phyloP scores from a whole-genome alignment of 2,329 filamentous ascomycete species.

The Emmonsia crescens region DNA sequence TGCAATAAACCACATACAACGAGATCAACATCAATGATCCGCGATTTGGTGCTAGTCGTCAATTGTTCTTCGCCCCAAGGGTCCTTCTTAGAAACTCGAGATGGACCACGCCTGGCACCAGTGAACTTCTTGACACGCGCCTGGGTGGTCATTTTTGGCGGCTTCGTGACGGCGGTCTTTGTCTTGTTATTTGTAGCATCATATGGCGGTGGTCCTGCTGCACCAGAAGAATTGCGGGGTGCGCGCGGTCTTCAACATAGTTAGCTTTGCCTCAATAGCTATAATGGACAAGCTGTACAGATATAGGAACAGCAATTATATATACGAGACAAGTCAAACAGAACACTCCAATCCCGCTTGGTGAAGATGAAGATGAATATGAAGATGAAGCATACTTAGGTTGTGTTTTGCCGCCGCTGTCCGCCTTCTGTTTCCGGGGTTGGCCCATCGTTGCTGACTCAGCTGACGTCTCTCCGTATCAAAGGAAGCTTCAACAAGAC shows the following conservation, averaged over 20 bases:
- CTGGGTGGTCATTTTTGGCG: constrained; percentile 12
- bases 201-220: constrained; percentile 11
- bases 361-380: neutral
- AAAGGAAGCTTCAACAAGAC: constrained; percentile 1
- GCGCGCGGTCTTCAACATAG: constrained; percentile 15
- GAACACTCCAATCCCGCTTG: neutral
- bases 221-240: constrained; percentile 19
- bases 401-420: constrained; percentile 5
- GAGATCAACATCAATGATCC: constrained; percentile 26
- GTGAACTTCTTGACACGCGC: constrained; percentile 11
- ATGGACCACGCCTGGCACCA: constrained; percentile 24
- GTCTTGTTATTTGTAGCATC: constrained; percentile 16
- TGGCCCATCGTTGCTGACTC: constrained; percentile 20
- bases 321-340: neutral
- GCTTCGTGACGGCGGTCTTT: constrained; percentile 18
- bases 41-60: constrained; percentile 29
- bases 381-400: neutral
- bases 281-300: no score
- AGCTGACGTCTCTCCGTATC: neutral
- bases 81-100: constrained; percentile 24
- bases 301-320: no score
- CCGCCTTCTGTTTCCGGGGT: constrained; percentile 10
- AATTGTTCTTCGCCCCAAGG: constrained; percentile 30
- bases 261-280: neutral
- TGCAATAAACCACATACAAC: constrained; percentile 23